Conservation (phyloP, 2,329 filamentous ascomycete species). For the Eurotiales sp. region DNA sequence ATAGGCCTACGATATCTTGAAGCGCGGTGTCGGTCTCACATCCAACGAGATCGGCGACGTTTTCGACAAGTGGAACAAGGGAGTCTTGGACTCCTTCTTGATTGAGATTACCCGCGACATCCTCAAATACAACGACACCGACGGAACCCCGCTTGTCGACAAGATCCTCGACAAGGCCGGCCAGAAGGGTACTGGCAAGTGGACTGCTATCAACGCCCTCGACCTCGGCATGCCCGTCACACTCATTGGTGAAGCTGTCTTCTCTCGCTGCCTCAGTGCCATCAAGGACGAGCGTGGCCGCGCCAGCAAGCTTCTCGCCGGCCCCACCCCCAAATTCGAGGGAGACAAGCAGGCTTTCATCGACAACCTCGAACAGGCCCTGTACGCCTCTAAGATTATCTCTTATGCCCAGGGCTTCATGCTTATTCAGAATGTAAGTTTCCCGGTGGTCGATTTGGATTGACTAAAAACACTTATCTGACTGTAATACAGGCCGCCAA, state of each 20-base stretch:
- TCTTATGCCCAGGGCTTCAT: slow-evolving; percentile 99
- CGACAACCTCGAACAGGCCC: slow-evolving; percentile 94
- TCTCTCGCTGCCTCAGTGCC: slow-evolving; percentile 87
- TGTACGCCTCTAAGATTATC: slow-evolving; percentile 99
- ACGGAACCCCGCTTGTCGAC: slow-evolving; percentile 85
- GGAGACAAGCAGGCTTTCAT: slow-evolving; percentile 93
- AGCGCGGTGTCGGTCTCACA: slow-evolving; percentile 85
- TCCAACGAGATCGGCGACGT: slow-evolving; percentile 96
- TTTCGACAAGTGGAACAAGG: slow-evolving; percentile 95
- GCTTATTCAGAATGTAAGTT: slow-evolving; percentile 91
- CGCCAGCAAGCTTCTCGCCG: slow-evolving; percentile 74
- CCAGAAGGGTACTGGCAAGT: slow-evolving; percentile 99
- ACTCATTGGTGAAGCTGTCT: slow-evolving; percentile 94
- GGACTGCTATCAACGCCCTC: slow-evolving; percentile 98
- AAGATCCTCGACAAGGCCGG: slow-evolving; percentile 98
- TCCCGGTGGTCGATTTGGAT: neutral
- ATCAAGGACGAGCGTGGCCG: slow-evolving; percentile 89
- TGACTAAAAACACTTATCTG: slow-evolving; percentile 19
- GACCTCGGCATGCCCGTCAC: slow-evolving; percentile 99
- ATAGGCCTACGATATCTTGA: slow-evolving; percentile 99
- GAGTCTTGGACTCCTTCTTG: slow-evolving; percentile 97
- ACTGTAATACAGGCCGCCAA: slow-evolving; percentile 67
- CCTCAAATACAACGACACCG: slow-evolving; percentile 96
- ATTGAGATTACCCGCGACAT: slow-evolving; percentile 99
- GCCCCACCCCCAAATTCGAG: slow-evolving; percentile 74